Evolutionary conservation across 768 basidiomycete genomes (phyloP).

Genomic region (Termitomyces sp.): DNA sequence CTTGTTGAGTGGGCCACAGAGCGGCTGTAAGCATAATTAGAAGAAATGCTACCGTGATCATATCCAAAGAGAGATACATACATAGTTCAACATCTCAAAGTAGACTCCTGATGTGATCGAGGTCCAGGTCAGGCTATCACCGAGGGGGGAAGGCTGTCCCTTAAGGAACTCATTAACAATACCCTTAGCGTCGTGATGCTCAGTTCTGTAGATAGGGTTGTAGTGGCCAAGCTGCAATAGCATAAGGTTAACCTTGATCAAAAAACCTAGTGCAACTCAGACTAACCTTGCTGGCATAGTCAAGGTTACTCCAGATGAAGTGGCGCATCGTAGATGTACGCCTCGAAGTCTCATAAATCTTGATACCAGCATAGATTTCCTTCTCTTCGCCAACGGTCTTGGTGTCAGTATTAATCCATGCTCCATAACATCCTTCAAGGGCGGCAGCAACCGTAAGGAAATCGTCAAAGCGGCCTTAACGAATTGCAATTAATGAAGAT

Average conservation of each 20-base stretch:
- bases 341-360: slow-evolving; percentile 35
- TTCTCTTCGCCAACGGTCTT: slow-evolving; percentile 36
- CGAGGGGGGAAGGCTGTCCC: slow-evolving; percentile 26
- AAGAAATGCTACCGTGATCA: too few relatives aligned
- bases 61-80: slow-evolving; percentile 18
- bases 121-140: slow-evolving; percentile 28
- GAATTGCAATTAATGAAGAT: not conserved
- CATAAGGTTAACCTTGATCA: not conserved
- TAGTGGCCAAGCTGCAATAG: slow-evolving; percentile 15
- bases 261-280: not conserved
- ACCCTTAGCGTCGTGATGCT: slow-evolving; percentile 37
- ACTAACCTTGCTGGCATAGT: slow-evolving; percentile 33
- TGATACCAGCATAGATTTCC: slow-evolving; percentile 32
- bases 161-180: slow-evolving; percentile 32
- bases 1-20: slow-evolving; percentile 28
- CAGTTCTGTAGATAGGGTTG: slow-evolving; percentile 26
- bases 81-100: slow-evolving; percentile 35
- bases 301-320: slow-evolving; percentile 36
- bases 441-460: slow-evolving; percentile 22
- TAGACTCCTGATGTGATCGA: slow-evolving; percentile 33
- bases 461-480: slow-evolving; percentile 27
- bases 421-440: slow-evolving; percentile 31
- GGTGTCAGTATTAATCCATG: slow-evolving; percentile 33
- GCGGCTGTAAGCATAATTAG: slow-evolving; percentile 10
- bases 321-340: slow-evolving; percentile 26